A percentile compares a stretch with the other conserved stretches of the same genome.
These are phyloP conservation scores for Dryas octopetala DNA, from an alignment of 306 rosid species.

Conservation along the genomic window DNA sequence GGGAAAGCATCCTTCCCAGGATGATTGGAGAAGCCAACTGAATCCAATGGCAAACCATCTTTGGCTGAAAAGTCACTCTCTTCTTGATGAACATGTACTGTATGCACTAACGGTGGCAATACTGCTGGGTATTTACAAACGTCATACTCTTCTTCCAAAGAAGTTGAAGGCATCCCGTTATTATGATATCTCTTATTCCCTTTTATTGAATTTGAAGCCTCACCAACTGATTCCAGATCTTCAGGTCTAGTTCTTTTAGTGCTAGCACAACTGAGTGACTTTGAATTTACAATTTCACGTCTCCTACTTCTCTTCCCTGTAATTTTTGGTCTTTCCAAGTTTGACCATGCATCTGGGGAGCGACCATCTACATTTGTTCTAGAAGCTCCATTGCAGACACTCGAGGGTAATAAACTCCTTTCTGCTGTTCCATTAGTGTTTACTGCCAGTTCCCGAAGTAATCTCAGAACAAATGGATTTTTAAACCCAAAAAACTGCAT, in stretches of 20 bases:
- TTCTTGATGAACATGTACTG: constrained; percentile 27
- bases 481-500: constrained; percentile 88
- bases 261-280: constrained; percentile 29
- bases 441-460: constrained; percentile 73
- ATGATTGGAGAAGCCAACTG: constrained; percentile 33
- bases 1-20: constrained; percentile 28
- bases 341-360: constrained; percentile 31
- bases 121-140: constrained; percentile 24
- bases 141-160: constrained; percentile 28
- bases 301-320: constrained; percentile 67
- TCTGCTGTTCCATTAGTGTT: constrained; percentile 58
- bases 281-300: constrained; percentile 29
- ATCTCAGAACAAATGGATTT: constrained; percentile 66
- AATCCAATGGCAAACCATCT: constrained; percentile 30
- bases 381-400: constrained; percentile 34
- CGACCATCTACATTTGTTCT: constrained; percentile 29
- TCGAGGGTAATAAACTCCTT: constrained; percentile 37
- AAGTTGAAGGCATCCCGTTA: constrained; percentile 24
- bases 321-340: constrained; percentile 28
- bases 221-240: constrained; percentile 30
- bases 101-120: constrained; percentile 21
- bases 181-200: constrained; percentile 33
- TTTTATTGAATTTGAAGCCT: constrained; percentile 28
- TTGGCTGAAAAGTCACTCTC: constrained; percentile 40
- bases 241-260: constrained; percentile 41